Percentiles rank a stretch among this genome's conserved stretches.
Conservation (phyloP, 176 grass and related monocot species). For the Juncus effusus region DNA sequence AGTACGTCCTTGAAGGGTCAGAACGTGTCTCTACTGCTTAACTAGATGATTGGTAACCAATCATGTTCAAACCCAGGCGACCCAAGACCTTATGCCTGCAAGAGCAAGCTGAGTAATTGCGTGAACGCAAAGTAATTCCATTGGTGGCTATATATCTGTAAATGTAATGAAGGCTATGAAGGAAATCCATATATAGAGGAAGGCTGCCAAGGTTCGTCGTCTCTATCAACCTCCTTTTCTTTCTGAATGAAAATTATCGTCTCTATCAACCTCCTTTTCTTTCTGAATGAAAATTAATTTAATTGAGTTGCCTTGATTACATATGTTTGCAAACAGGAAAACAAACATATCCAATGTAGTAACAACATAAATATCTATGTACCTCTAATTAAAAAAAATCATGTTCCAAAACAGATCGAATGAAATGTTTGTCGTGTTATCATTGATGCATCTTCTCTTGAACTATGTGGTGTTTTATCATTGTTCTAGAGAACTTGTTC, state of each 20-base stretch:
- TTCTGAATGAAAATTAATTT: background rate
- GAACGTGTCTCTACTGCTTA: constrained; percentile 6
- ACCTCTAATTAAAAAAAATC: too few relatives aligned
- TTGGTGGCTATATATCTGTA: constrained; percentile 4
- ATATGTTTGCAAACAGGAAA: too few relatives aligned
- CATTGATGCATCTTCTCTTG: background rate
- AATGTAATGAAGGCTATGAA: background rate
- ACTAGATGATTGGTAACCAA: background rate
- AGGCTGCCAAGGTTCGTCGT: background rate
- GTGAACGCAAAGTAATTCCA: background rate
- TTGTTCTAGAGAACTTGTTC: background rate
- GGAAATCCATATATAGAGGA: constrained; percentile 1
- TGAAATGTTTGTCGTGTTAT: background rate
- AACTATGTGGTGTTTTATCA: background rate
- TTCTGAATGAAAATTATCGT: background rate
- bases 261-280: background rate
- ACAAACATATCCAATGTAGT: too few relatives aligned
- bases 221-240: background rate
- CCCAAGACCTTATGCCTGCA: background rate
- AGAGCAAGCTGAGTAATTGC: background rate
- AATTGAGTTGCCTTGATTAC: background rate
- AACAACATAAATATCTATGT: too few relatives aligned
- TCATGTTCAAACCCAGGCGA: background rate
- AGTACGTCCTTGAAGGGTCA: background rate
- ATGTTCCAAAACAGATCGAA: too few relatives aligned